Evolutionary conservation across 2,329 filamentous ascomycete species (phyloP), one percentile per base, ranked within the genome.

Genomic region (Rutstroemia sp.): DNA sequence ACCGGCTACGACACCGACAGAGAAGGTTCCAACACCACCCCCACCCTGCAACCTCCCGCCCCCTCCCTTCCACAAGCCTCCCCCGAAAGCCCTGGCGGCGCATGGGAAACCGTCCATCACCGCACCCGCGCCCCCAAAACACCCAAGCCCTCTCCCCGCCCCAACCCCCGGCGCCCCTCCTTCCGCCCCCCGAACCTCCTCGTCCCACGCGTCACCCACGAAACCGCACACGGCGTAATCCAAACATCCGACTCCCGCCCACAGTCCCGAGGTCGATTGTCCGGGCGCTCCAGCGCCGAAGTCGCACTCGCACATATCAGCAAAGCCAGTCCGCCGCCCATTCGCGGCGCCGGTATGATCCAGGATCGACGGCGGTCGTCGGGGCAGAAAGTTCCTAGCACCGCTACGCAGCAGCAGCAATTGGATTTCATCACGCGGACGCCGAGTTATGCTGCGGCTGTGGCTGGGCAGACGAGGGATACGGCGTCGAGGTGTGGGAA

Each of bases 301-400:
- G 61, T 73, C 23, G 69, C 70, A 17, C 66, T 80, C 6, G 72
- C 71, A 46, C 71, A 72, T 47, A 75, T 80, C 58, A 73, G 70
- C 3, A 69, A 67, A 56, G 67, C 59, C 1, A 70, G 73, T 14
- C 71, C 72, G 8, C 67, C 70, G 0, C 64, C 69, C 14, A 59
- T 64, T 23, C 59, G 65, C 58, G 64, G 67, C 12, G 60, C 65
- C 10, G 65, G 67, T 8, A 55, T 60, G 48, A 63, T 71, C 7
- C 64, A 65, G 34, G 67, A 68, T 48, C 50, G 61, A 10, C 46
- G 63, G 30, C 23, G 23, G 2, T 30, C 60, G 0, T 61, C 59
- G 23, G 60, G 60, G 10, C 48, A 57, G n/a, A 51, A 51, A 38
- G 1, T 6, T 40, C 64, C 49, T 3, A 23, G 23, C 3, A 23